Evolutionary conservation across 441 rosid genomes (phyloP).

Genomic region (Sinapis alba): DNA sequence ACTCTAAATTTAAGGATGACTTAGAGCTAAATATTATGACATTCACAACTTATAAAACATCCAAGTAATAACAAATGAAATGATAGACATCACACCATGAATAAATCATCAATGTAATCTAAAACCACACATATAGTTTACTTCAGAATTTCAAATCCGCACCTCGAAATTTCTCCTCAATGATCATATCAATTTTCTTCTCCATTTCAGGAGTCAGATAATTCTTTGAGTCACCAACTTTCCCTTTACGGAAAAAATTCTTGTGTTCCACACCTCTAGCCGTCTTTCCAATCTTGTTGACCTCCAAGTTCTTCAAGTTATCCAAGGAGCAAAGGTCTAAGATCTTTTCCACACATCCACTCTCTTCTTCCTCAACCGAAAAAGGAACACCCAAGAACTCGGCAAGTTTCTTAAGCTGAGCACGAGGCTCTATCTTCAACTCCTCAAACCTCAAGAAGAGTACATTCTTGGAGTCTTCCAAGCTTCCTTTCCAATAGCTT

Average conservation of each 20-base stretch:
- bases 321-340: slow-evolving; percentile 37
- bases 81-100: not conserved
- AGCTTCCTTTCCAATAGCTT: slow-evolving; percentile 38
- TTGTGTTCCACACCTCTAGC: not conserved
- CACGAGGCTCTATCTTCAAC: slow-evolving; percentile 32
- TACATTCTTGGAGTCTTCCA: slow-evolving; percentile 22
- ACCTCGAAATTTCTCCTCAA: not conserved
- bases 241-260: slow-evolving; percentile 34
- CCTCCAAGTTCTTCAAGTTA: slow-evolving; percentile 34
- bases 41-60: too few relatives aligned
- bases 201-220: slow-evolving; percentile 28
- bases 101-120: not conserved
- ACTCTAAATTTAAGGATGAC: too few relatives aligned
- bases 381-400: slow-evolving; percentile 38
- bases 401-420: slow-evolving; percentile 29
- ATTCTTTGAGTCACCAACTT: slow-evolving; percentile 37
- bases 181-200: slow-evolving; percentile 11
- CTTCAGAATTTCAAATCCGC: slow-evolving; percentile 6
- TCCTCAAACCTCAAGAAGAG: slow-evolving; percentile 43
- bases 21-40: too few relatives aligned
- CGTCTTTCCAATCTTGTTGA: slow-evolving; percentile 25
- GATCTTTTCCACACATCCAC: slow-evolving; percentile 31
- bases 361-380: slow-evolving; percentile 27
- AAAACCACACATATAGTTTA: not conserved
- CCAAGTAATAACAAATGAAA: not conserved